Conservation (phyloP, 148 eudicot species). For the Rhododendron molle region DNA sequence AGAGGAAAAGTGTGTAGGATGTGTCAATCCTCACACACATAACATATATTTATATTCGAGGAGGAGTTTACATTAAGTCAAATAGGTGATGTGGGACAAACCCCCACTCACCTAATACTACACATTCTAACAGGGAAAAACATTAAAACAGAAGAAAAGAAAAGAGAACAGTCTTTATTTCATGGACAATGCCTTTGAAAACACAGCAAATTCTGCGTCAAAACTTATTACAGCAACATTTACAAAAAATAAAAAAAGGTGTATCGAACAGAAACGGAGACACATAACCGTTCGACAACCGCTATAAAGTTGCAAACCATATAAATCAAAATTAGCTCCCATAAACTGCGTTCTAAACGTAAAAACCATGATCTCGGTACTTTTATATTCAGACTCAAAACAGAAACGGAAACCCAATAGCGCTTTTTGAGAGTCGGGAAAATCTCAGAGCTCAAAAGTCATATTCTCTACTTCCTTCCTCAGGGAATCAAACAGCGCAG, state of each 20-base stretch:
- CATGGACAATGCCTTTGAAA: neutral
- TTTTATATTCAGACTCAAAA: neutral
- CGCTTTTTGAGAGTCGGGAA: neutral
- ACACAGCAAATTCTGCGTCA: neutral
- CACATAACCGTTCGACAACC: neutral
- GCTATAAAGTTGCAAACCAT: neutral
- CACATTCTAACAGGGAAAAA: neutral
- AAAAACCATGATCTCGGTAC: neutral
- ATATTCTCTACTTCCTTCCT: slow-evolving; percentile 23
- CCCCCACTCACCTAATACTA: too few species aligned
- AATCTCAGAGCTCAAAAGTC: slow-evolving; percentile 37
- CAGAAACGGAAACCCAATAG: neutral
- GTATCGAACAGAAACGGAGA: neutral
- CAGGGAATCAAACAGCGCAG: slow-evolving; percentile 61
- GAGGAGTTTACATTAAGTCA: too few species aligned
- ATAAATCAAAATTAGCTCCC: neutral
- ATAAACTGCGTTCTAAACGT: neutral
- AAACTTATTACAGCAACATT: neutral
- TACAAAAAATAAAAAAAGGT: neutral
- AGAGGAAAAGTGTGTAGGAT: too few species aligned
- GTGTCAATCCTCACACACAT: too few species aligned
- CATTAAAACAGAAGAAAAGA: neutral
- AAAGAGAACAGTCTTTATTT: too few species aligned
- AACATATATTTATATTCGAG: too few species aligned
- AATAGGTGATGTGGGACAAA: too few species aligned